phyloP scores from a whole-genome alignment of 208 protist species.

The Leishmania tropica region DNA sequence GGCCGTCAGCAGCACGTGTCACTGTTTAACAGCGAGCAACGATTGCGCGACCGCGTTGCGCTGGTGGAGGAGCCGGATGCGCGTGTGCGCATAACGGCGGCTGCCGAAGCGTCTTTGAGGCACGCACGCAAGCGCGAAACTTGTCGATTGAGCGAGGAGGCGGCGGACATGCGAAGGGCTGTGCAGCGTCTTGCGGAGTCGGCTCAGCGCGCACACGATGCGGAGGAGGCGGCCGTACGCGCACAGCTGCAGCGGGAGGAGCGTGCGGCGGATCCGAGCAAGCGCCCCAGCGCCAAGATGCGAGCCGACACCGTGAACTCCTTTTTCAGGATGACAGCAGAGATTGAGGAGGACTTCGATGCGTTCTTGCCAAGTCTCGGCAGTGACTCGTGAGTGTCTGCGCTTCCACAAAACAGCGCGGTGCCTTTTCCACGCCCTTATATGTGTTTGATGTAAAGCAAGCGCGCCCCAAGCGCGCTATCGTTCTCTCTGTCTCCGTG shows the following conservation, averaged over 20 bases:
- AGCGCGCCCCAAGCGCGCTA: not conserved
- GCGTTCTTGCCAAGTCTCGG: slow-evolving; percentile 15
- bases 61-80: slow-evolving; percentile 15
- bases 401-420: not conserved
- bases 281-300: slow-evolving; percentile 15
- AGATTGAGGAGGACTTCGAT: slow-evolving; percentile 22
- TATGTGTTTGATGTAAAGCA: not conserved
- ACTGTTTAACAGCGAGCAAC: slow-evolving; percentile 19
- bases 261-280: not conserved
- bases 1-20: slow-evolving; percentile 16
- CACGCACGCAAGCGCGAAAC: not conserved
- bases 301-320: slow-evolving; percentile 2
- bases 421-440: not conserved
- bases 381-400: not conserved
- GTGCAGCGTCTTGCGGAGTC: not conserved
- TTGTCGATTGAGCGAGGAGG: not conserved
- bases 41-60: slow-evolving; percentile 21
- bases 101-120: not conserved
- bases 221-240: not conserved
- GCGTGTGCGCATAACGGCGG: not conserved
- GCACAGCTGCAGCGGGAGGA: slow-evolving; percentile 6
- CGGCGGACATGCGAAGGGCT: not conserved
- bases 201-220: not conserved
- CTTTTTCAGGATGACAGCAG: slow-evolving; percentile 5
- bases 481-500: not conserved